These are phyloP conservation scores for Didymosphaeria variabile DNA, from an alignment of 2,329 filamentous ascomycete genomes.

Conservation along the genomic window DNA sequence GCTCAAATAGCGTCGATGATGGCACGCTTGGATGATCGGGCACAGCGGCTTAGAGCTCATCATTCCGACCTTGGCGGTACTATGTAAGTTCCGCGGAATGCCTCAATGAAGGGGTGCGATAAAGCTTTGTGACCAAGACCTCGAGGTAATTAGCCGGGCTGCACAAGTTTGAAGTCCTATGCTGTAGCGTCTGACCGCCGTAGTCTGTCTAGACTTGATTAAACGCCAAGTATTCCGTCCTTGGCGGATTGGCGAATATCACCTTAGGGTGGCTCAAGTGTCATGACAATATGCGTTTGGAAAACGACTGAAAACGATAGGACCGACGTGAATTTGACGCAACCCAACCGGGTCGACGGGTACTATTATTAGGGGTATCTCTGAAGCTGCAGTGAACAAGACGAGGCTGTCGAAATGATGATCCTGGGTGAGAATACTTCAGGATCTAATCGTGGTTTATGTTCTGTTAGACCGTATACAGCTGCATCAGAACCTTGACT, in stretches of 20 bases:
- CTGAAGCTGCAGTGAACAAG: neutral
- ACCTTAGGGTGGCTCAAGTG: neutral
- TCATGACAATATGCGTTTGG: neutral
- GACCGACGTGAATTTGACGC: neutral
- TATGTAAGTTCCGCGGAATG: constrained; percentile 17
- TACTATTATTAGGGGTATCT: constrained; percentile 10
- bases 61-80: constrained; percentile 18
- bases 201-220: constrained; percentile 20
- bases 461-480: neutral
- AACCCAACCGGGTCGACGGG: neutral
- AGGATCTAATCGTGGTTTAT: neutral
- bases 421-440: neutral
- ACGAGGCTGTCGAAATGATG: neutral
- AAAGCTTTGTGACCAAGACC: constrained; percentile 30
- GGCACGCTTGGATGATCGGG: neutral
- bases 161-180: constrained; percentile 21
- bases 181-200: constrained; percentile 22
- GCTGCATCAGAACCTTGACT: neutral
- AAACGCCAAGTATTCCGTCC: constrained; percentile 7
- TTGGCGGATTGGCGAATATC: constrained; percentile 6
- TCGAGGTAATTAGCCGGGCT: constrained; percentile 40
- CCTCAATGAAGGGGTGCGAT: constrained; percentile 15
- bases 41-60: neutral
- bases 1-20: neutral
- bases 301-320: neutral